Base-by-base conservation (phyloP, 495 filamentous ascomycete genomes). In the Achaetomiella virescens region DNA sequence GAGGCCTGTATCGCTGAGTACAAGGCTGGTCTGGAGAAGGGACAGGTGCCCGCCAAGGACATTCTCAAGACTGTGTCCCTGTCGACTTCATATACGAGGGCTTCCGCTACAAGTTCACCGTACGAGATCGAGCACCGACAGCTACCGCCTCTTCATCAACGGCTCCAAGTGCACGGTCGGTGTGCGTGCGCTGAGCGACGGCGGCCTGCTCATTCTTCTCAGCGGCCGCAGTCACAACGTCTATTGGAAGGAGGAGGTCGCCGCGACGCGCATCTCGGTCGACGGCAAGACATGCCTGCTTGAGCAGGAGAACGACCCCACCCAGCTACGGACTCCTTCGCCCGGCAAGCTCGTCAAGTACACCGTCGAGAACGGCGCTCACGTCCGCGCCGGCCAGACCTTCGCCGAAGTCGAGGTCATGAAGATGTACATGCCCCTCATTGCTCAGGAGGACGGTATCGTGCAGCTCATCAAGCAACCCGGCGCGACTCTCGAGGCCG, bases 401-500 rank as follows among this genome's bases (percentile, higher is more conserved):
- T 99, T 89, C 66, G 93, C 93, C 50, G 93, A 99, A 67, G 93
- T 99, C 50, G 93, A 99, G 71, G 95, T 99, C 70, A 99, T 99
- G 93, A 99, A 99, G 80, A 99, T 99, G 93, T 97, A 96, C 78
- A 99, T 99, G 93, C 93, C 93, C 63, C 80, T 99, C 50, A 79
- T 99, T 52, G 87, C 93, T n/a, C 86, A 92, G 71, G 93, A 99
- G 70, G 95, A 96, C 61, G 93, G 93, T 73, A 85, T 92, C 52
- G 95, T 99, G 43, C 91, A 97, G 75, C 80, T 97, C 64, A 96
- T 99, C 78, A 99, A 99, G 83, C 93, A 97, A 75, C 95, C 95
- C 51, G 93, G 93, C 63, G 89, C 93, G 18, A 93, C 90, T n/a
- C 86, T 99, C 31, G 91, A 97, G 72, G 93, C 93, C 64, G 93